These are phyloP conservation scores for Amanita thiersii DNA, from an alignment of 768 basidiomycete genomes.

Conservation along the genomic window DNA sequence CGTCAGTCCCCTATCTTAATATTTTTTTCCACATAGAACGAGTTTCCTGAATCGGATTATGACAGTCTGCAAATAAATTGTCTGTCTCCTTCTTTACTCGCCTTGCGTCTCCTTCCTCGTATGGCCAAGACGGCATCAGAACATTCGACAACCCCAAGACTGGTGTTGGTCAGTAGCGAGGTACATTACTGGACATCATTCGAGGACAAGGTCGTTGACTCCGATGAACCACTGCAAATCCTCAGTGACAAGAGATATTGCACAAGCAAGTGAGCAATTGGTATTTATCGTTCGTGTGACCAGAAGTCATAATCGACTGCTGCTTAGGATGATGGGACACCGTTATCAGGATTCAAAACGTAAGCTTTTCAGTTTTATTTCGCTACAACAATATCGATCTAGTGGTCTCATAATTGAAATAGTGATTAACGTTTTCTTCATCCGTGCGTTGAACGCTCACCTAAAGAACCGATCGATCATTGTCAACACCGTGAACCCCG, in stretches of 20 bases:
- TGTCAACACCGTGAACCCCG: constrained; percentile 34
- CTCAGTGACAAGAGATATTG: not conserved
- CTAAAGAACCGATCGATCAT: constrained; percentile 22
- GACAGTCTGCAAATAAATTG: constrained; percentile 39
- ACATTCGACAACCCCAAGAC: not conserved
- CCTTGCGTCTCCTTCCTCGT: constrained; percentile 32
- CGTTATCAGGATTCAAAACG: too few species aligned
- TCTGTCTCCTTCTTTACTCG: constrained; percentile 30
- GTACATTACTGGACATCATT: not conserved
- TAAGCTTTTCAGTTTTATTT: too few species aligned
- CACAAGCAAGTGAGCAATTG: not conserved
- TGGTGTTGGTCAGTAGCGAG: not conserved
- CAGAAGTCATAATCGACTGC: too few species aligned
- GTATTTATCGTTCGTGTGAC: too few species aligned
- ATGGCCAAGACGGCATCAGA: constrained; percentile 24
- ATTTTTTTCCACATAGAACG: not conserved
- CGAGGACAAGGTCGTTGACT: not conserved
- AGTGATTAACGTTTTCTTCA: constrained; percentile 36
- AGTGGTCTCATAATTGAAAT: not conserved
- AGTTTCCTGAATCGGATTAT: too few species aligned
- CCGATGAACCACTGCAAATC: not conserved
- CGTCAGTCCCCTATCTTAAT: constrained; percentile 23
- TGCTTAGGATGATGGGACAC: too few species aligned
- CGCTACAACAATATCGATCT: too few species aligned
- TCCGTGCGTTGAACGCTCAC: constrained; percentile 25